Percentiles rank a stretch among this genome's conserved stretches.
Evolutionary conservation across 257 asterid genomes (phyloP).

Genomic region (Lithospermum erythrorhizon): DNA sequence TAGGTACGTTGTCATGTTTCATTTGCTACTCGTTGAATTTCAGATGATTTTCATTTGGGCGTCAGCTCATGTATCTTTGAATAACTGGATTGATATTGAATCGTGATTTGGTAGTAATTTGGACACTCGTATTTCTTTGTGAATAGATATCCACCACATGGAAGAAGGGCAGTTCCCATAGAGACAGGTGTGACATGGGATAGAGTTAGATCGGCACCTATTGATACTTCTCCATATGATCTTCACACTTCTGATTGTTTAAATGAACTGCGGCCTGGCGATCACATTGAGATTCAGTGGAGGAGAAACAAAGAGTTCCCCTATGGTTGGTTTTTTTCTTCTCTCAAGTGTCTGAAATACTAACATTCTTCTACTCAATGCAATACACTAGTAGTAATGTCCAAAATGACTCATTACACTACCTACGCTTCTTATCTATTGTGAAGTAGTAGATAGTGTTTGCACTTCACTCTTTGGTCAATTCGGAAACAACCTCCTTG

Average conservation of each 20-base stretch:
- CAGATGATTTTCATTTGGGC: not conserved
- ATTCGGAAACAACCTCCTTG: too few relatives aligned
- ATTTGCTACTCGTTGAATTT: not conserved
- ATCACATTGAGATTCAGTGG: slow-evolving; percentile 90
- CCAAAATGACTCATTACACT: too few relatives aligned
- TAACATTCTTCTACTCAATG: not conserved
- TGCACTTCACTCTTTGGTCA: too few relatives aligned
- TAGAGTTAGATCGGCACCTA: slow-evolving; percentile 62
- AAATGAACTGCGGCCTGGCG: slow-evolving; percentile 59
- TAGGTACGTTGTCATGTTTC: slow-evolving; percentile 9
- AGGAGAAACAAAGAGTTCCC: slow-evolving; percentile 82
- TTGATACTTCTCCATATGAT: slow-evolving; percentile 49
- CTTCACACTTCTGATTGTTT: slow-evolving; percentile 71
- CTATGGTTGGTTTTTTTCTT: slow-evolving; percentile 43
- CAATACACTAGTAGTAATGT: not conserved
- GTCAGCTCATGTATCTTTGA: not conserved
- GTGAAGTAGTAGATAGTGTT: too few relatives aligned
- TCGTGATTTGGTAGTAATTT: not conserved
- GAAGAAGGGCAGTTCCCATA: slow-evolving; percentile 51
- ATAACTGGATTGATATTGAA: too few relatives aligned
- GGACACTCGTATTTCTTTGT: not conserved
- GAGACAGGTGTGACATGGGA: slow-evolving; percentile 82
- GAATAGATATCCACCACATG: slow-evolving; percentile 76
- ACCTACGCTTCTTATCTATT: too few relatives aligned
- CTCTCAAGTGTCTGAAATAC: not conserved